These are phyloP conservation scores for Toxoplasma gondii DNA, from an alignment of 169 alveolate genomes.

Conservation along the genomic window DNA sequence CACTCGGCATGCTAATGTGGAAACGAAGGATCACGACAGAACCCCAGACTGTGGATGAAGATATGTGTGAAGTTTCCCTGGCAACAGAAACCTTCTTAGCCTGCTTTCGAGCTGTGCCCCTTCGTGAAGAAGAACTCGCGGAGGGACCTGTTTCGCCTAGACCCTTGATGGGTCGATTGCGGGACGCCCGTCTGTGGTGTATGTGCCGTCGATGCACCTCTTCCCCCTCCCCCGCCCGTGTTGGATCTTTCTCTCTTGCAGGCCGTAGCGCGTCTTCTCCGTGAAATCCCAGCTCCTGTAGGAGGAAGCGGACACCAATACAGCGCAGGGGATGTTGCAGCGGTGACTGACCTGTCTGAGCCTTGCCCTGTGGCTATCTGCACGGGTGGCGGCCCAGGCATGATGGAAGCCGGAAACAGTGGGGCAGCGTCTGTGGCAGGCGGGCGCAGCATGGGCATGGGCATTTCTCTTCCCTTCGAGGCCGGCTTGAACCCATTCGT, in stretches of 20 bases:
- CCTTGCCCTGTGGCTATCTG: constrained; percentile 75
- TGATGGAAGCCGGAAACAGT: constrained; percentile 81
- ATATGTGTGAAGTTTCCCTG: too few relatives aligned
- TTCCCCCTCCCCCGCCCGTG: too few relatives aligned
- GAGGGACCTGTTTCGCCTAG: too few relatives aligned
- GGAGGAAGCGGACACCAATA: constrained; percentile 28
- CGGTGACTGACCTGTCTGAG: constrained; percentile 8
- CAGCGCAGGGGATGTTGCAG: constrained; percentile 21
- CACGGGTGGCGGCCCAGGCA: constrained; percentile 82
- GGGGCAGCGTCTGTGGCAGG: constrained; percentile 77
- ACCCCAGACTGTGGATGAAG: too few relatives aligned
- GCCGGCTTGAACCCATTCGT: constrained; percentile 73
- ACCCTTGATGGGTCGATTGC: too few relatives aligned
- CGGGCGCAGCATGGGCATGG: constrained; percentile 75
- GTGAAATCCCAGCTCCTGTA: constrained; percentile 35
- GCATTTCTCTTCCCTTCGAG: constrained; percentile 78
- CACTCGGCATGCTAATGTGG: too few relatives aligned
- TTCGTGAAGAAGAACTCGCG: too few relatives aligned
- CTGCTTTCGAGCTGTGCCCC: too few relatives aligned
- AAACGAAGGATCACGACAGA: too few relatives aligned
- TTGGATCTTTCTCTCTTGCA: background rate
- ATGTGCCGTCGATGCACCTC: too few relatives aligned
- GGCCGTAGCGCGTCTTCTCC: constrained; percentile 38
- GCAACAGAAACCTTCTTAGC: too few relatives aligned
- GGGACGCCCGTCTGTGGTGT: too few relatives aligned